phyloP scores from a whole-genome alignment of 148 eudicot species.

The Camellia lanceoleosa region DNA sequence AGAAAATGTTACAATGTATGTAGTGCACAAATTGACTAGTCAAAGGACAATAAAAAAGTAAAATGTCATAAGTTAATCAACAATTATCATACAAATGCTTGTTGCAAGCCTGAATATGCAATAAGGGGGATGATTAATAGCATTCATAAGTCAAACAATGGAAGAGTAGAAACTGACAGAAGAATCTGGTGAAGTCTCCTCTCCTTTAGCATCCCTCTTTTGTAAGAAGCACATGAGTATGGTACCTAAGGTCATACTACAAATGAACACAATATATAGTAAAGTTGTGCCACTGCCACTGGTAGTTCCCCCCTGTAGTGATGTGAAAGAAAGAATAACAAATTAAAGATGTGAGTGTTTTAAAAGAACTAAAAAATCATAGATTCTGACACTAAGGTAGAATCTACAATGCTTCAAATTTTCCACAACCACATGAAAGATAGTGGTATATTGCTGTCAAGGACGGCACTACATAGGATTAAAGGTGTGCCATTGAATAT shows the following conservation, averaged over 20 bases:
- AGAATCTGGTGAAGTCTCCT: constrained; percentile 43
- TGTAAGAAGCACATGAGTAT: constrained; percentile 82
- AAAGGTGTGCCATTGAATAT: too few relatives aligned
- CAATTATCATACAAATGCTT: constrained; percentile 92
- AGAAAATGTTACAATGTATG: background rate
- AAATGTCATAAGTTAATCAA: background rate
- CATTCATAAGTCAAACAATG: constrained; percentile 63
- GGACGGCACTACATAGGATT: too few relatives aligned
- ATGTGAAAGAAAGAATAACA: constrained; percentile 3
- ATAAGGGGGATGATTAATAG: constrained; percentile 83
- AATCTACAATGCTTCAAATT: background rate
- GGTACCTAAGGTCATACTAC: constrained; percentile 72
- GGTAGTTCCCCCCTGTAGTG: constrained; percentile 78
- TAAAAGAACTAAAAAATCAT: background rate
- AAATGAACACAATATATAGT: constrained; percentile 69
- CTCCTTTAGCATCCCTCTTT: constrained; percentile 49
- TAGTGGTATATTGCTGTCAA: too few relatives aligned
- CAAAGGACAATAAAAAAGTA: background rate
- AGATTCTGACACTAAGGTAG: background rate
- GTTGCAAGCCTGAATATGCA: constrained; percentile 96
- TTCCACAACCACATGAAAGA: constrained; percentile 3
- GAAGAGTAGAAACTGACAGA: constrained; percentile 43
- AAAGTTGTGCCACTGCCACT: constrained; percentile 54
- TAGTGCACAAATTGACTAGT: background rate
- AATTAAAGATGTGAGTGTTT: background rate